Percentiles rank a stretch among this genome's conserved stretches.
Conservation (phyloP, 768 basidiomycete species). For the Clathrus columnatus region DNA sequence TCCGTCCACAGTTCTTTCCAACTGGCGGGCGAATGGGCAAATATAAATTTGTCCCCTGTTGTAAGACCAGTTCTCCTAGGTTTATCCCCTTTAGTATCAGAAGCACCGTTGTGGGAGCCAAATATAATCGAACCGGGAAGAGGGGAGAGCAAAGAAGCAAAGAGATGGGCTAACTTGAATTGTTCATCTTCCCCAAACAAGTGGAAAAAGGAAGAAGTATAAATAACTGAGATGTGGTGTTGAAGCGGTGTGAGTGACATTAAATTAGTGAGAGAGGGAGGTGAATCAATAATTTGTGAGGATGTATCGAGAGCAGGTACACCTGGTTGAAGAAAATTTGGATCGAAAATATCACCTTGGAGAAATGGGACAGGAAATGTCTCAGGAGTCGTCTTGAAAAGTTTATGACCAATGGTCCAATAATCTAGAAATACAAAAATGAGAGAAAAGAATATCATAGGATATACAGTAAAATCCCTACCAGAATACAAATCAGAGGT, state of each 20-base stretch:
- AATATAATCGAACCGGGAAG: conserved; percentile 15
- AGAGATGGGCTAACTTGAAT: conserved; percentile 7
- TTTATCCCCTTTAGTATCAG: neutral
- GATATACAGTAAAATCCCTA: neutral
- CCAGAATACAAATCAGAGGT: conserved; percentile 9
- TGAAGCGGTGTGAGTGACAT: conserved; percentile 12
- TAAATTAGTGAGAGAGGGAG: conserved; percentile 3
- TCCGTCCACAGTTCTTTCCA: conserved; percentile 31
- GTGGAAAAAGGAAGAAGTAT: conserved; percentile 17
- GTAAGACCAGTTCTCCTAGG: neutral
- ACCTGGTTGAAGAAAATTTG: conserved; percentile 12
- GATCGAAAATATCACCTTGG: conserved; percentile 44
- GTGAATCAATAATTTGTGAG: neutral
- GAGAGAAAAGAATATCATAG: neutral
- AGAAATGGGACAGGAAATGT: conserved; percentile 49
- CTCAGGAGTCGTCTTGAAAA: conserved; percentile 44
- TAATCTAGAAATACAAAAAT: neutral
- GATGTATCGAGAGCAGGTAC: neutral
- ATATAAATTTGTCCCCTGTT: neutral
- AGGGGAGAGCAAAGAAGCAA: conserved; percentile 12
- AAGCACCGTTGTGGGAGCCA: conserved; percentile 11
- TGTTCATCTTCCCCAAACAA: conserved; percentile 15
- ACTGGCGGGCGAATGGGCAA: conserved; percentile 27
- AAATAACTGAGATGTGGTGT: conserved; percentile 11
- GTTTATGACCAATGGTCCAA: conserved; percentile 48